Percentiles rank a stretch among this genome's conserved stretches.
These are phyloP conservation scores for Agastache rugosa DNA, from an alignment of 257 asterid genomes.

Conservation along the genomic window DNA sequence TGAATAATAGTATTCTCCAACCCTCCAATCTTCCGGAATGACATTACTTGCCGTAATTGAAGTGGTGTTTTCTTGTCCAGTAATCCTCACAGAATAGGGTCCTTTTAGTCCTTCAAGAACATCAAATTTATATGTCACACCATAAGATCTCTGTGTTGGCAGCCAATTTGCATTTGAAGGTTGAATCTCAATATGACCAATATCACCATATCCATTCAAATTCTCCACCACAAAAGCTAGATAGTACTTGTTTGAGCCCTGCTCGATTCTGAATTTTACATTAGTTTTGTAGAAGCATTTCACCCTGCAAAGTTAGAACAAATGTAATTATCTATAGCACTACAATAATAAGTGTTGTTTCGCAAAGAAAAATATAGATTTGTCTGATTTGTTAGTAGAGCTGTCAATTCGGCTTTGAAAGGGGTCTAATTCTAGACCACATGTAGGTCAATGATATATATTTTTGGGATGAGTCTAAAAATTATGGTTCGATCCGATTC, in stretches of 20 bases:
- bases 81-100: conserved; percentile 45
- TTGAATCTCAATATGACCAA: conserved; percentile 33
- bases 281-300: conserved; percentile 32
- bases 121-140: conserved; percentile 38
- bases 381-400: background rate
- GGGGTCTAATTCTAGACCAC: no score
- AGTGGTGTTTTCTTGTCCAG: background rate
- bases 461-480: no score
- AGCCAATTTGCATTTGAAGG: conserved; percentile 37
- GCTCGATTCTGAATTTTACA: conserved; percentile 37
- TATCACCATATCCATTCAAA: conserved; percentile 52
- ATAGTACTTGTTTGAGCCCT: conserved; percentile 35
- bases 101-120: conserved; percentile 11
- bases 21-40: conserved; percentile 24
- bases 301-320: conserved; percentile 27
- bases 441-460: no score
- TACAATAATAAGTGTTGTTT: no score
- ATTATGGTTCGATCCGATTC: no score
- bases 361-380: no score
- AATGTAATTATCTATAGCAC: no score
- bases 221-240: conserved; percentile 41
- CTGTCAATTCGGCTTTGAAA: no score
- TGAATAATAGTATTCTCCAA: conserved; percentile 25
- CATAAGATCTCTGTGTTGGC: conserved; percentile 39
- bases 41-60: background rate